Percentiles rank a stretch among this genome's conserved stretches.
Evolutionary conservation across 2,329 filamentous ascomycete genomes (phyloP).

Genomic region (Chrysosporium queenslandicum): DNA sequence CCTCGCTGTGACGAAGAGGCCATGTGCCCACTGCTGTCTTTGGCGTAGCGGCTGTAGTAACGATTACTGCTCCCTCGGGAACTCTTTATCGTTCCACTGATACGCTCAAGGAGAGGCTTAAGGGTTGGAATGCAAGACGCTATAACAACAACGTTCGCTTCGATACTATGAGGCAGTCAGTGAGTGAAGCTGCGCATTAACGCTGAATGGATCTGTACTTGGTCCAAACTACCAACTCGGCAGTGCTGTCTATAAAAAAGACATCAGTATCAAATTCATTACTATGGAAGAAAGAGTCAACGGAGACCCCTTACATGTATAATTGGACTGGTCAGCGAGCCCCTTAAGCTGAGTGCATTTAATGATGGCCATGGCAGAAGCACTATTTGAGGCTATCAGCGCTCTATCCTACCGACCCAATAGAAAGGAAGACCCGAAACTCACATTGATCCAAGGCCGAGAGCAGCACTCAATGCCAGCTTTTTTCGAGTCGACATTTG

Average conservation of each 20-base stretch:
- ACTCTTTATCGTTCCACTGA: background rate
- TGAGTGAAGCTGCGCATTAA: background rate
- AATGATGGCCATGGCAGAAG: constrained; percentile 25
- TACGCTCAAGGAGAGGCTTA: constrained; percentile 24
- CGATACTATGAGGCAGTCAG: constrained; percentile 19
- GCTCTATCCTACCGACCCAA: background rate
- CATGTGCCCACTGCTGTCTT: background rate
- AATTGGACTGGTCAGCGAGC: constrained; percentile 23
- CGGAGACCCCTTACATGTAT: constrained; percentile 22
- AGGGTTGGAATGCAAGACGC: constrained; percentile 31
- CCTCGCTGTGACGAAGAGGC: background rate
- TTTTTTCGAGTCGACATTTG: constrained; percentile 26
- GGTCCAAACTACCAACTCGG: constrained; percentile 41
- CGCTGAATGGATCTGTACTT: constrained; percentile 23
- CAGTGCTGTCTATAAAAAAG: constrained; percentile 30
- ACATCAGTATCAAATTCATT: constrained; percentile 7
- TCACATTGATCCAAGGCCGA: constrained; percentile 28
- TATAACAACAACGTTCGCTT: constrained; percentile 28
- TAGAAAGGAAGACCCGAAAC: constrained; percentile 9
- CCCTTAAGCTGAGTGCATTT: constrained; percentile 27
- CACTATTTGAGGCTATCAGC: constrained; percentile 20
- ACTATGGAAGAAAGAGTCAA: background rate
- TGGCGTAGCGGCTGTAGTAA: background rate
- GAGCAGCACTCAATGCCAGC: constrained; percentile 22
- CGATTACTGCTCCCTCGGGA: background rate